Percentiles rank a stretch among this genome's conserved stretches.
Conservation (phyloP, 768 basidiomycete genomes). For the Mycena crocata region DNA sequence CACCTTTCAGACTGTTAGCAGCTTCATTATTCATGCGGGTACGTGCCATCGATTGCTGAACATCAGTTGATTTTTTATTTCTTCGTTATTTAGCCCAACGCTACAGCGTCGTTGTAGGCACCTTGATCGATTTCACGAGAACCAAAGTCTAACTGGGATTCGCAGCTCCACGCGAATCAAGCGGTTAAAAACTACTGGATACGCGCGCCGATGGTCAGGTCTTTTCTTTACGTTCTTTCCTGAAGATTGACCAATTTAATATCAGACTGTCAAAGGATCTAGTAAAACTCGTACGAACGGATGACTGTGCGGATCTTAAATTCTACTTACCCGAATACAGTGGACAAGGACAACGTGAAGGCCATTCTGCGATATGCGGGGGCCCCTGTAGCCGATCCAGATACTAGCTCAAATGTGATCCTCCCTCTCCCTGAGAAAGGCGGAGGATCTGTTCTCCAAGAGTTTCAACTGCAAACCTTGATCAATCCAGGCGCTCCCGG, state of each 20-base stretch:
- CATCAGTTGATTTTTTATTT: constrained; percentile 29
- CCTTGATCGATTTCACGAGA: too few species aligned
- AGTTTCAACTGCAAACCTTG: constrained; percentile 11
- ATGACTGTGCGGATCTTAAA: neutral
- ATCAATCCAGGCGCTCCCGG: constrained; percentile 26
- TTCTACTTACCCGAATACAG: constrained; percentile 28
- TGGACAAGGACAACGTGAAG: constrained; percentile 47
- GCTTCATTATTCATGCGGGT: constrained; percentile 45
- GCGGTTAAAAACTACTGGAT: neutral
- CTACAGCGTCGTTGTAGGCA: constrained; percentile 23
- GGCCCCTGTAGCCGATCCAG: constrained; percentile 50
- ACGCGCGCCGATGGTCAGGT: neutral
- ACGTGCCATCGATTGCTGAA: constrained; percentile 34
- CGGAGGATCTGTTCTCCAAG: neutral
- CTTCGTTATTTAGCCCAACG: constrained; percentile 10
- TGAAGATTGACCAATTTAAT: neutral
- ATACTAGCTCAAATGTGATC: constrained; percentile 6
- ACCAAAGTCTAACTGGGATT: too few species aligned
- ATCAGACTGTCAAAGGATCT: neutral
- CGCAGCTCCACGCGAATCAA: too few species aligned
- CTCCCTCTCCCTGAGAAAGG: neutral
- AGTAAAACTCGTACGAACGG: neutral
- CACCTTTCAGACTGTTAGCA: constrained; percentile 37
- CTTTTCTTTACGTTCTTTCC: neutral
- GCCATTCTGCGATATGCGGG: constrained; percentile 58